These are phyloP conservation scores for Saccharomycopsis hybrid DNA, from an alignment of 1,139 yeast genomes.

Conservation along the genomic window DNA sequence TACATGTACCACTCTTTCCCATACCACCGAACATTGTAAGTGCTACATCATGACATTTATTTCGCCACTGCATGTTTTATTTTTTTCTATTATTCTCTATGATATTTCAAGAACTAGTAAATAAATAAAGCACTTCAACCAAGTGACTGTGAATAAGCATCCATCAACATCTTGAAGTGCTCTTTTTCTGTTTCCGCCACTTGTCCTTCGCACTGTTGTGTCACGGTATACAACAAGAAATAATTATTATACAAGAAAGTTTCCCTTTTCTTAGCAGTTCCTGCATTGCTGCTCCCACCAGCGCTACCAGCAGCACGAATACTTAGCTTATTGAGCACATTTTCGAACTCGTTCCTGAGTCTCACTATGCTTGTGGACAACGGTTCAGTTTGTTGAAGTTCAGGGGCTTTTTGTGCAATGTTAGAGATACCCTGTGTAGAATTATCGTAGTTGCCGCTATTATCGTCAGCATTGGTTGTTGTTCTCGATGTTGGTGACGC, in stretches of 20 bases:
- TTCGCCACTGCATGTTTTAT: too few relatives aligned
- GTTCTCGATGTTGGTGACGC: too few relatives aligned
- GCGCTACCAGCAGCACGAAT: conserved; percentile 22
- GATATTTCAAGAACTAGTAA: too few relatives aligned
- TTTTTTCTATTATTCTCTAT: too few relatives aligned
- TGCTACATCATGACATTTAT: too few relatives aligned
- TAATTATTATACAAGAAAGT: conserved; percentile 75
- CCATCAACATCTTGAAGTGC: conserved; percentile 56
- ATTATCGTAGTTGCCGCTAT: too few relatives aligned
- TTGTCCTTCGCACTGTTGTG: conserved; percentile 42
- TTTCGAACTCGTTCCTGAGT: conserved; percentile 74
- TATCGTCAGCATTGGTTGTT: background rate
- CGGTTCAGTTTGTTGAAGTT: conserved; percentile 52
- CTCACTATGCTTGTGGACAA: conserved; percentile 61
- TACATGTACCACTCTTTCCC: too few relatives aligned
- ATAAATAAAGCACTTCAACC: too few relatives aligned
- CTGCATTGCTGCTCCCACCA: conserved; percentile 21
- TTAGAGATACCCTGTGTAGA: background rate
- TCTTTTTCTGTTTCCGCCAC: conserved; percentile 50
- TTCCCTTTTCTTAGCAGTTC: conserved; percentile 47
- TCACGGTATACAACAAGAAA: conserved; percentile 44
- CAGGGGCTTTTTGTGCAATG: background rate
- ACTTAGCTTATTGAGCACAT: conserved; percentile 63
- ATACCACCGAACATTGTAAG: too few relatives aligned
- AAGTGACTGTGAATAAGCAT: conserved; percentile 39